These are phyloP conservation scores for Phaeophleospora eucalypticola DNA, from an alignment of 2,329 filamentous ascomycete species.

Conservation along the genomic window DNA sequence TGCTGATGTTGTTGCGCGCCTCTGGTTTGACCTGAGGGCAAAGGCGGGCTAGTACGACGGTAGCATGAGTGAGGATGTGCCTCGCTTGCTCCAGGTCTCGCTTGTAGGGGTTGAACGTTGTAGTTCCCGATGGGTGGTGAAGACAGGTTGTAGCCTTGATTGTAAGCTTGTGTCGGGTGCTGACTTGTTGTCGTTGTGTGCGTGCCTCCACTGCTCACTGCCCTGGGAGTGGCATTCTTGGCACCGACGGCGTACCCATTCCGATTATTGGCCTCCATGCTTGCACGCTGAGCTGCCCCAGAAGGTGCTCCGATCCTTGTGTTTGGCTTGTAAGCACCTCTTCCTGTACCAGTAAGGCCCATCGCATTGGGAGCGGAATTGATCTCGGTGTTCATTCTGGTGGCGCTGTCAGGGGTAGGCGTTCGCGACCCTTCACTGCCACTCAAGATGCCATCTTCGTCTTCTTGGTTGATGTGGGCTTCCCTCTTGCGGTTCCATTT, in stretches of 20 bases:
- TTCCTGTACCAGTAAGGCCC: slow-evolving; percentile 16
- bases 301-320: not conserved
- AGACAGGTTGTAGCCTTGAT: slow-evolving; percentile 22
- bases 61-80: slow-evolving; percentile 18
- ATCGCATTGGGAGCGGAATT: slow-evolving; percentile 16
- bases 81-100: slow-evolving; percentile 1
- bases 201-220: slow-evolving; percentile 1
- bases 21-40: slow-evolving; percentile 3
- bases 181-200: slow-evolving; percentile 2
- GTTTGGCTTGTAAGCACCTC: slow-evolving; percentile 8
- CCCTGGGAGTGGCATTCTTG: slow-evolving; percentile 3
- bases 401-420: slow-evolving; percentile 9
- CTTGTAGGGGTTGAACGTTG: slow-evolving; percentile 5
- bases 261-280: not conserved
- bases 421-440: slow-evolving; percentile 15
- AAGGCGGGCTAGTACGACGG: slow-evolving; percentile 12
- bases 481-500: slow-evolving; percentile 17
- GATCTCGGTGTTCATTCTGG: slow-evolving; percentile 10
- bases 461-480: slow-evolving; percentile 9
- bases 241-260: not conserved
- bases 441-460: slow-evolving; percentile 13
- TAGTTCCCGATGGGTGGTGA: slow-evolving; percentile 23
- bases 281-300: not conserved
- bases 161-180: slow-evolving; percentile 11
- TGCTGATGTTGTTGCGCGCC: not conserved